Base-by-base conservation (phyloP, 2,329 filamentous ascomycete species). In the Alternaria tenuissima region DNA sequence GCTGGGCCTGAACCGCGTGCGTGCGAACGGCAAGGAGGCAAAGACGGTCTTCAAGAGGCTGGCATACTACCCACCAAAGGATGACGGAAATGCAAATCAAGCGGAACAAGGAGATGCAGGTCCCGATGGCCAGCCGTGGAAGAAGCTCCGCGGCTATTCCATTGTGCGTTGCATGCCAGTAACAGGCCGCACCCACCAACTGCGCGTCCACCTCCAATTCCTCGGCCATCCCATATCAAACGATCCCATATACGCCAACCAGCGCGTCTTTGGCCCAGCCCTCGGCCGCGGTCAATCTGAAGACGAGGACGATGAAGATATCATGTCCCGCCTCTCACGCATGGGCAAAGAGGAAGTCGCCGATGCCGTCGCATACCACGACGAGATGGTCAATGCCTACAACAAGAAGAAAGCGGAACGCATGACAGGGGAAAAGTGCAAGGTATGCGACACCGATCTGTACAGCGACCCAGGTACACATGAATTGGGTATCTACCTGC, bases 281-380 rank as follows among this genome's bases (percentile, higher is more conserved):
- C 87, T 99, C 0, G 95, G 92, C 16, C 86, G 82, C 49, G 82
- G 83, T 14, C 90, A 94, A 51, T 88, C 86, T 3, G 84, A 84
- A 20, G 86, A 86, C 26, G 90, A 93, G 58, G 88, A 90, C 42
- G 95, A 99, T 76, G 91, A 95, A 61, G 93, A 96, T 74, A 91
- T 99, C 68, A 94, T 99, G 76, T 89, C 89, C 20, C 88, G 93
- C 1, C 86, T 99, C 4, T 88, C 89, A 32, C 88, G 89, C 32
- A 97, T 99, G 93, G 95, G 95, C 67, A 98, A 98, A 79, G 89
- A 93, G 16, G 94, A 99, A 70, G 88, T 94, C 8, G 92, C 94
- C 1, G 91, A 96, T 72, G 93, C 95, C 0, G 90, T 96, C 18
- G 92, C 92, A 1, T 98, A 97, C 79, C 92, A 97, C 75, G 92